Evolutionary conservation across 208 protist species (phyloP).

Genomic region (Crithidia expoeki): DNA sequence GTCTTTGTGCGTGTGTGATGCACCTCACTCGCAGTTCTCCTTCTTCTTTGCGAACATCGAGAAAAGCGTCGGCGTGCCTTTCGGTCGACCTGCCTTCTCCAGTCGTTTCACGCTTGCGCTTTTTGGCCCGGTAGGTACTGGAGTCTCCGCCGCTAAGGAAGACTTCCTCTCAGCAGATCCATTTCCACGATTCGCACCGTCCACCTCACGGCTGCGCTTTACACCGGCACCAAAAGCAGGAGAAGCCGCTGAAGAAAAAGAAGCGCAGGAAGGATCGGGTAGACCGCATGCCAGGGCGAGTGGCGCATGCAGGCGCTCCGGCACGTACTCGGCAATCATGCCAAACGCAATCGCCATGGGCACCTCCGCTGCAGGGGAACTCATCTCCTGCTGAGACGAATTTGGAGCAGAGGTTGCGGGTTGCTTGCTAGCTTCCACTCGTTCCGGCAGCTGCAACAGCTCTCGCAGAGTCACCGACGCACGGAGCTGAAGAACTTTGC

Average conservation of each 20-base stretch:
- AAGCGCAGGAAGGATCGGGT: conserved; percentile 2
- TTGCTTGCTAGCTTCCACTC: too few relatives aligned
- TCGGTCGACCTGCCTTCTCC: conserved; percentile 61
- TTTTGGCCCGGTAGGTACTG: conserved; percentile 16
- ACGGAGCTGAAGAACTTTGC: conserved; percentile 38
- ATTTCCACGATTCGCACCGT: background rate
- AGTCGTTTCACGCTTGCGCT: conserved; percentile 58
- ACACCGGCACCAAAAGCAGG: background rate
- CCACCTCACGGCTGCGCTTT: conserved; percentile 13
- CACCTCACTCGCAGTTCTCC: background rate
- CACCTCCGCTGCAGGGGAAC: conserved; percentile 29
- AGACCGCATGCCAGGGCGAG: conserved; percentile 44
- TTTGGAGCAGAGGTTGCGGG: too few relatives aligned
- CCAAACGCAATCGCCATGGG: conserved; percentile 47
- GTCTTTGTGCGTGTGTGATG: background rate
- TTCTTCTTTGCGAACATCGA: conserved; percentile 64
- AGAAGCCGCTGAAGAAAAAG: conserved; percentile 8
- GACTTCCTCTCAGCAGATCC: too few relatives aligned
- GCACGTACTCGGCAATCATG: conserved; percentile 75
- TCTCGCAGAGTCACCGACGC: conserved; percentile 34
- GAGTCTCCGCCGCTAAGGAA: background rate
- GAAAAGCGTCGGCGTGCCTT: conserved; percentile 63
- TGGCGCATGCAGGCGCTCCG: conserved; percentile 37
- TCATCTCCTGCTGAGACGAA: background rate
- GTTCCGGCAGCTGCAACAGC: conserved; percentile 42